Conservation (phyloP, 106 monocot genomes). For the Alisma plantagoaquatica region DNA sequence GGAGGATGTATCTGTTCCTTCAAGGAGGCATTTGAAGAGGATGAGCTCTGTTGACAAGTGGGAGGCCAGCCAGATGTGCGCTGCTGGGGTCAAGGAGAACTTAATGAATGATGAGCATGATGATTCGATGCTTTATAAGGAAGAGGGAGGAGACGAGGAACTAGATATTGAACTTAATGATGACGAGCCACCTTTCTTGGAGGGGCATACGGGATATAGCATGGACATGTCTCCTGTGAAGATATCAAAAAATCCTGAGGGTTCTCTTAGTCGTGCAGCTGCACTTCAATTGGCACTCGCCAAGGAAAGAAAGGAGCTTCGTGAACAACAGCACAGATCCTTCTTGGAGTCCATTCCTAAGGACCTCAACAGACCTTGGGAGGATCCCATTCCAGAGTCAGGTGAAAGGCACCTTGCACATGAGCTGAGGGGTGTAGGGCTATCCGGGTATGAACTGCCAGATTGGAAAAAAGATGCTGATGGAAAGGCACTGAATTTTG, state of each 20-base stretch:
- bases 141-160: conserved; percentile 84
- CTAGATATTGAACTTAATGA: conserved; percentile 85
- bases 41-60: conserved; percentile 92
- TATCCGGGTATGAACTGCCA: conserved; percentile 91
- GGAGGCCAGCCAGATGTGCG: conserved; percentile 85
- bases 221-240: conserved; percentile 94
- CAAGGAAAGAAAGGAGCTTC: conserved; percentile 80
- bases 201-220: conserved; percentile 74
- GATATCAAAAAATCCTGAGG: conserved; percentile 91
- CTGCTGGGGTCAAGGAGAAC: conserved; percentile 47
- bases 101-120: conserved; percentile 83
- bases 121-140: conserved; percentile 70
- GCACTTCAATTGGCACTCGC: conserved; percentile 85
- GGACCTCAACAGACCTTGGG: conserved; percentile 91
- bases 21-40: conserved; percentile 67
- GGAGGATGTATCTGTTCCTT: conserved; percentile 21
- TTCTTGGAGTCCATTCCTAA: conserved; percentile 91
- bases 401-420: conserved; percentile 89
- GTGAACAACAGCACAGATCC: conserved; percentile 82
- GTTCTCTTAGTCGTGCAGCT: conserved; percentile 77
- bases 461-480: conserved; percentile 96
- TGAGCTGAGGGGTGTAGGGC: conserved; percentile 79
- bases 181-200: conserved; percentile 82
- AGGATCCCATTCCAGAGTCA: conserved; percentile 90
- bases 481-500: conserved; percentile 83